Evolutionary conservation across 352 stramenopile genomes (phyloP).

Genomic region (Blastocystis sp.): DNA sequence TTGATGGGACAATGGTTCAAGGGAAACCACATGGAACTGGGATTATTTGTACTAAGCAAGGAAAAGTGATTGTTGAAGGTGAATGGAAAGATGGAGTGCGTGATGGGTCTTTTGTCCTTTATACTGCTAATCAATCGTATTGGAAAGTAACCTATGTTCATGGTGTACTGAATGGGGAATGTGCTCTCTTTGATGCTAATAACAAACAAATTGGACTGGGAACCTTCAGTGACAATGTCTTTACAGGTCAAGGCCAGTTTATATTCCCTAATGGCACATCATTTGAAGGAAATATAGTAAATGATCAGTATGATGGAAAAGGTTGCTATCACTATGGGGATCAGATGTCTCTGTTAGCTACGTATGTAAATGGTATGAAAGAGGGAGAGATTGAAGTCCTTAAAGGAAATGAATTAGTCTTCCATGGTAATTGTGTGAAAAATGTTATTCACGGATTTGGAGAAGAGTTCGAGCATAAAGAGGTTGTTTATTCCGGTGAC

Average conservation of each 20-base stretch:
- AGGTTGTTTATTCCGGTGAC: not conserved
- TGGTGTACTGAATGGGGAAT: not conserved
- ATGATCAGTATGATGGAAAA: constrained; percentile 7
- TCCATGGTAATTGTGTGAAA: not conserved
- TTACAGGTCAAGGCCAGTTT: not conserved
- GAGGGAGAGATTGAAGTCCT: not conserved
- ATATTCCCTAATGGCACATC: not conserved
- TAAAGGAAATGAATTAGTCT: not conserved
- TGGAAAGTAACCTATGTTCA: not conserved
- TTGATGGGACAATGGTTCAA: not conserved
- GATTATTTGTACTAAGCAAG: not conserved
- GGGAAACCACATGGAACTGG: not conserved
- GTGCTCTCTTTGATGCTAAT: not conserved
- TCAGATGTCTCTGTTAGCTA: not conserved
- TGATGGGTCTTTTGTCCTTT: not conserved
- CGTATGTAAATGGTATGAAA: not conserved
- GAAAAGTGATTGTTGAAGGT: constrained; percentile 1
- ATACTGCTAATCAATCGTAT: not conserved
- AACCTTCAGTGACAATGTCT: not conserved
- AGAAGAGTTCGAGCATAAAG: not conserved
- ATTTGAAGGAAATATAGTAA: not conserved
- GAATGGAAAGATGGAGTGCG: not conserved
- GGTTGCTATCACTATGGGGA: not conserved
- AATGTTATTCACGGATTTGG: not conserved
- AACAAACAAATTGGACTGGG: not conserved